Base-by-base conservation (phyloP, 805 yeast species). In the Pichia pseudocactophila region DNA sequence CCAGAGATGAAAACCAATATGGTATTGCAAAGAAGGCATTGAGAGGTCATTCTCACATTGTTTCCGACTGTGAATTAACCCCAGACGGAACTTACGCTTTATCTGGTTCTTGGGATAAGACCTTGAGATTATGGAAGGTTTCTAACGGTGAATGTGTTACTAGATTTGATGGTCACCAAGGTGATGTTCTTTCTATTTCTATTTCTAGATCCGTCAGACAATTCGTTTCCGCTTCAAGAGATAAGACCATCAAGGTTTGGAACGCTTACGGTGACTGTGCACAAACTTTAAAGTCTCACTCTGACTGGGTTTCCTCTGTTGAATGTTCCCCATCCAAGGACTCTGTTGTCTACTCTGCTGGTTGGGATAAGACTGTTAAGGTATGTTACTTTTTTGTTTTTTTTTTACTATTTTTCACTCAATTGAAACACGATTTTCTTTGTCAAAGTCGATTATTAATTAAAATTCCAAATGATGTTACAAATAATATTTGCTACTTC, bases 51-150 rank as follows among this genome's bases (percentile, higher is more conserved):
- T 83, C 95, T 60, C 98, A 92, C 88, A 90, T 92, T 65, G 96
- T 92, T 59, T 89, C 88, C 75, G 98, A 92, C 68, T 90, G 88
- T 69, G 85, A 92, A 68, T 83, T 92, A 74, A 86, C 97, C 55
- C 88, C 94, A 66, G 98, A 92, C 68, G 97, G 97, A 70, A 80
- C 82, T 65, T 90, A 80, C 78, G 97, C 97, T 65, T 76, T 92
- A 69, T 92, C 98, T 54, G 96, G 95, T 64, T 92, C 98, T 62
- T 92, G 99, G 99, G 98, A 92, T 73, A 87, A 84, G 78, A 89
- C 98, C 66, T 78, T 94, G 69, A 90, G 97, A 80, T 82, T 92
- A 66, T 92, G 99, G 99, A 88, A 87, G 70, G 78, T 92, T 63
- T 81, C 80, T 68, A 77, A 89, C 61, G 99, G 97, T 77, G 86